Conservation (phyloP, 2,329 filamentous ascomycete genomes). For the Dendryphion nanum region DNA sequence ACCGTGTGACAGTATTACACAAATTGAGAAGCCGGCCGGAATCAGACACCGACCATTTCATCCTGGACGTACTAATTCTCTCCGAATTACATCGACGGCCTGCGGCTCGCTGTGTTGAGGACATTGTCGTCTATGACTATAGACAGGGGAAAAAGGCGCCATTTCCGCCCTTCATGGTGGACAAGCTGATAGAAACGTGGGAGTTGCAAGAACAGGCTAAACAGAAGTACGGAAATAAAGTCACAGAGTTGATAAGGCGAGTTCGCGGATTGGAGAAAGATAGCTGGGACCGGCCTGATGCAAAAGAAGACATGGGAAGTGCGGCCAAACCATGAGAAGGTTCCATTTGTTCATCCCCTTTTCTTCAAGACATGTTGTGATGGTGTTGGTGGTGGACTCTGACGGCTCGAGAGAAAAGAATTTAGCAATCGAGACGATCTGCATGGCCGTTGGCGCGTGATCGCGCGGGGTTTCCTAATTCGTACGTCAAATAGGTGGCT, state of each 20-base stretch:
- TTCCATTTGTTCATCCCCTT: not conserved
- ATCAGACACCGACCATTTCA: slow-evolving; percentile 53
- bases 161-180: slow-evolving; percentile 60
- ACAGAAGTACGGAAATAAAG: slow-evolving; percentile 51
- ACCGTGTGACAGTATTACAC: slow-evolving; percentile 80
- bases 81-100: slow-evolving; percentile 72
- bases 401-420: not conserved
- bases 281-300: slow-evolving; percentile 72
- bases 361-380: no score
- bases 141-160: slow-evolving; percentile 54
- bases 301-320: slow-evolving; percentile 64
- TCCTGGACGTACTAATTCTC: slow-evolving; percentile 64
- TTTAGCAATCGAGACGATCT: slow-evolving; percentile 21
- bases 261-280: slow-evolving; percentile 64
- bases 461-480: slow-evolving; percentile 23
- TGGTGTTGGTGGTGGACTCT: no score
- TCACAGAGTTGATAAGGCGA: slow-evolving; percentile 49
- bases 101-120: slow-evolving; percentile 73
- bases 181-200: slow-evolving; percentile 60
- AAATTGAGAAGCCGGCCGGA: slow-evolving; percentile 61
- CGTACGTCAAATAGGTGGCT: slow-evolving; percentile 9
- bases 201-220: slow-evolving; percentile 61
- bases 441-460: slow-evolving; percentile 39
- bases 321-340: slow-evolving; percentile 15
- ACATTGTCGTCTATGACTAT: slow-evolving; percentile 79